Percentiles rank a stretch among this genome's conserved stretches.
Evolutionary conservation across 306 rosid species (phyloP).

Genomic region (Quercus variabilis): DNA sequence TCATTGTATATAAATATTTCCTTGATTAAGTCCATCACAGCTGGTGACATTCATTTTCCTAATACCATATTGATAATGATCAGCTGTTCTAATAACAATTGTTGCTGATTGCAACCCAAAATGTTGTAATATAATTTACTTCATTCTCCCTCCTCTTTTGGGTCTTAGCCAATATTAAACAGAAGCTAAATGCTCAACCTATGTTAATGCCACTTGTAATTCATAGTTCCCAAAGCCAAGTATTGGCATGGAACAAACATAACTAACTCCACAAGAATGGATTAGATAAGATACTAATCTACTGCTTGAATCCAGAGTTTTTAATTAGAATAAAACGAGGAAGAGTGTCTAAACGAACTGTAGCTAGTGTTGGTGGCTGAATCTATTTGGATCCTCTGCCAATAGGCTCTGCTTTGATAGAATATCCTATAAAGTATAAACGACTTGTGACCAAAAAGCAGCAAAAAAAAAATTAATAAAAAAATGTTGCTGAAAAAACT

Average conservation of each 20-base stretch:
- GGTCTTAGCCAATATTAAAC: neutral
- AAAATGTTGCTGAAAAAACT: no score
- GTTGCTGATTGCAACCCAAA: conserved; percentile 29
- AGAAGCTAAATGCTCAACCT: neutral
- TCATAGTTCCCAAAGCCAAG: neutral
- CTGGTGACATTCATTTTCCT: conserved; percentile 30
- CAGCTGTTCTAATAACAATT: conserved; percentile 19
- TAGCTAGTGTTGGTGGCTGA: no score
- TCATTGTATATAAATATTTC: conserved; percentile 31
- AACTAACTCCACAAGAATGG: neutral
- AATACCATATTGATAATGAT: conserved; percentile 16
- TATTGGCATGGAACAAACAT: neutral
- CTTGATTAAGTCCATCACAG: conserved; percentile 17
- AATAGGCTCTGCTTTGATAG: no score
- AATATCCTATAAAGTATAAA: no score
- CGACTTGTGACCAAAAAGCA: no score
- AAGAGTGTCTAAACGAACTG: no score
- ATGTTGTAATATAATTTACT: conserved; percentile 19
- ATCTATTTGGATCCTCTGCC: no score
- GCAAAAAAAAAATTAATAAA: no score
- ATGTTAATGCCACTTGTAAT: neutral
- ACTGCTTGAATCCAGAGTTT: no score
- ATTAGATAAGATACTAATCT: no score
- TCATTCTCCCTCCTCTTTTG: neutral
- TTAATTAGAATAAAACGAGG: no score